phyloP scores from a whole-genome alignment of 2,329 filamentous ascomycete species.

The Thielaviopsis cerberus region DNA sequence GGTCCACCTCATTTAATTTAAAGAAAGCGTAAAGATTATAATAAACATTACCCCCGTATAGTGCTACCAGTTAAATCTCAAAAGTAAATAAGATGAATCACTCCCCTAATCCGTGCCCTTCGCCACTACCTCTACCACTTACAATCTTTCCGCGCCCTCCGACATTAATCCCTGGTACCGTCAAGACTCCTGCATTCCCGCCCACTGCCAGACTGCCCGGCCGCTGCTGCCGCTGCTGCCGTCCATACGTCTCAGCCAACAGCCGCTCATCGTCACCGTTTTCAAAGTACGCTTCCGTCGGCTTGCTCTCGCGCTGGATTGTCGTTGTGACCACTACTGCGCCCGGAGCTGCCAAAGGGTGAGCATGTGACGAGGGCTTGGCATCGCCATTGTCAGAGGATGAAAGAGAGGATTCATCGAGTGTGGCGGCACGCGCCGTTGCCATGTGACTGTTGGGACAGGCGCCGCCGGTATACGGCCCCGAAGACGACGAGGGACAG shows the following conservation, averaged over 20 bases:
- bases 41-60: too few relatives aligned
- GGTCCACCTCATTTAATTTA: too few relatives aligned
- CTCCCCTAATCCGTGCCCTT: not conserved
- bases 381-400: constrained; percentile 7
- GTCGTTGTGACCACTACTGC: constrained; percentile 22
- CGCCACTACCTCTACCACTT: not conserved
- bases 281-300: constrained; percentile 12
- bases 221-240: not conserved
- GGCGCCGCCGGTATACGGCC: constrained; percentile 1
- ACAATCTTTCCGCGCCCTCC: not conserved
- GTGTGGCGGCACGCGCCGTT: constrained; percentile 4
- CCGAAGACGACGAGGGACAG: not conserved
- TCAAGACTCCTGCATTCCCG: not conserved
- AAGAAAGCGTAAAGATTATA: too few relatives aligned
- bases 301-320: constrained; percentile 20
- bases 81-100: too few relatives aligned
- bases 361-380: not conserved
- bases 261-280: constrained; percentile 8
- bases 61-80: too few relatives aligned
- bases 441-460: constrained; percentile 2
- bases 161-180: not conserved
- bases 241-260: not conserved
- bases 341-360: not conserved
- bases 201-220: not conserved
- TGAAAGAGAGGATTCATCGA: constrained; percentile 1